Base-by-base conservation (phyloP, 2,329 filamentous ascomycete species). In the Epichloe festucae region DNA sequence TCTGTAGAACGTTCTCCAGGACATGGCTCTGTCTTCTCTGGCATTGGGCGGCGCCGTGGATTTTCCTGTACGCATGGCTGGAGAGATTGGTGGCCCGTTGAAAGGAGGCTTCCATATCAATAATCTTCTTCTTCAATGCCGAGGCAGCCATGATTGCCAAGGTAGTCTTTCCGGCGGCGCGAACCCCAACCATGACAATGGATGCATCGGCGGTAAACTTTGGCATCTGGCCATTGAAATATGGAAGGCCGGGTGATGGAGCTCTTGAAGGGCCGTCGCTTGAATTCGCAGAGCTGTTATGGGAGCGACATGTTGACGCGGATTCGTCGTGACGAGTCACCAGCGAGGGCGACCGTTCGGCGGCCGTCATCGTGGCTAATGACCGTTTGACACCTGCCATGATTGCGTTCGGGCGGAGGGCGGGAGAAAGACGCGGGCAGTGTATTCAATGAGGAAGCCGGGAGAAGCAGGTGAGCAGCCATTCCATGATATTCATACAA, bases 81-180 rank as follows among this genome's bases (percentile, higher is more conserved):
- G 82, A 79, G 14, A 79, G 69, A 8, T 82, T 81, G 0, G 78
- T 81, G 4, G 73, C 68, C 49, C 85, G 77, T 42, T 82, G 75
- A 57, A 91, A 90, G 46, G 76, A 74, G 41, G 75, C 74, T 56
- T 89, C 85, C 36, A 82, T 75, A 55, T 89, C 85, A 50, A 89
- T 70, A 2, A 89, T 73, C 50, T 79, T 79, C 41, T 83, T 74
- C 50, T 80, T 78, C 64, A 86, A 81, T 47, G 84, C 83, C 7
- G 82, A 81, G 0, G 85, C 85, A 5, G 85, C 82, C 55, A 90
- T 87, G 46, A 90, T 78, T 14, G 82, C 86, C 11, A 90, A 70
- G 1, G 84, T 88, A 2, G 84, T 85, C 65, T 89, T 89, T 15
- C 86, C 86, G 5, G 83, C 80, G 11, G 85, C 86, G 14, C 84